These are phyloP conservation scores for Volvariella surrecta DNA, from an alignment of 1,284 basidiomycete genomes.

Conservation along the genomic window DNA sequence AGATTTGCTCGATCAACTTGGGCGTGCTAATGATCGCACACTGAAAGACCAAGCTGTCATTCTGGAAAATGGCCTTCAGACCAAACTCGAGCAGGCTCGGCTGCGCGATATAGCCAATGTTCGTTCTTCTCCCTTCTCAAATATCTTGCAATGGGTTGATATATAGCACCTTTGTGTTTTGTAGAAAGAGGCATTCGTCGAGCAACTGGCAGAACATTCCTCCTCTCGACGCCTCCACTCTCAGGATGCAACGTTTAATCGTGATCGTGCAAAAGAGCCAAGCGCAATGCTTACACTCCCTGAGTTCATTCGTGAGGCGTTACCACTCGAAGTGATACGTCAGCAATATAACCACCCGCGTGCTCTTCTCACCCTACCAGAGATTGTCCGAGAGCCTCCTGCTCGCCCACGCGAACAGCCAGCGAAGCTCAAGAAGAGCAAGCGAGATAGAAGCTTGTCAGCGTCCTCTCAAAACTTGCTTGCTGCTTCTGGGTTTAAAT, in stretches of 20 bases:
- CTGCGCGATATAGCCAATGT: constrained; percentile 57
- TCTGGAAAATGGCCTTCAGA: constrained; percentile 44
- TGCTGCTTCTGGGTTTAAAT: constrained; percentile 2
- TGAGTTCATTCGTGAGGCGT: constrained; percentile 56
- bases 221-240: constrained; percentile 56
- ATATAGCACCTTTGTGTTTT: too few relatives aligned
- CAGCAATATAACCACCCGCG: constrained; percentile 33
- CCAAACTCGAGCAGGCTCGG: constrained; percentile 40
- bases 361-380: constrained; percentile 48
- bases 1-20: constrained; percentile 60
- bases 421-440: constrained; percentile 23
- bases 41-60: constrained; percentile 61
- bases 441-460: constrained; percentile 56
- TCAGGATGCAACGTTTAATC: constrained; percentile 56
- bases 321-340: constrained; percentile 23
- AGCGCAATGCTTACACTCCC: constrained; percentile 50
- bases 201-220: constrained; percentile 60
- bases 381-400: constrained; percentile 41
- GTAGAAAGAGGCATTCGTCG: constrained; percentile 64
- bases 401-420: constrained; percentile 17
- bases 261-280: constrained; percentile 38
- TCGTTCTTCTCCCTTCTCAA: constrained; percentile 11
- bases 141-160: too few relatives aligned
- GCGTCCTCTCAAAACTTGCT: constrained; percentile 69
- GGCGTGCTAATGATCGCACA: constrained; percentile 61